These are phyloP conservation scores for Alternaria panax DNA, from an alignment of 2,329 filamentous ascomycete genomes.

Conservation along the genomic window DNA sequence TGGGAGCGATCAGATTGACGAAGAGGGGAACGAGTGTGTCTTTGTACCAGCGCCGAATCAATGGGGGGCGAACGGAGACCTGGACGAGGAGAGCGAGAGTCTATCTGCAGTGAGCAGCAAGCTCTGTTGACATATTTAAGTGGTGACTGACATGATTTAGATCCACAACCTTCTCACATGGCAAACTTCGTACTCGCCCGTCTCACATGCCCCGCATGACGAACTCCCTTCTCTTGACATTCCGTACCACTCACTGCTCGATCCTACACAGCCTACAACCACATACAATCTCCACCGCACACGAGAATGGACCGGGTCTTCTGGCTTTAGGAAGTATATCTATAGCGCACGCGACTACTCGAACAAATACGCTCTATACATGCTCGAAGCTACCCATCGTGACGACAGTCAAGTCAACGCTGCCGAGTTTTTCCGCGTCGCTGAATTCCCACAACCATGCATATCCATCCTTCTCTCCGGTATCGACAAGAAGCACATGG, in stretches of 20 bases:
- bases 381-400: constrained; percentile 44
- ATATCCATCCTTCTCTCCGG: constrained; percentile 46
- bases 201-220: constrained; percentile 42
- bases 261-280: constrained; percentile 40
- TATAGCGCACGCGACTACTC: constrained; percentile 48
- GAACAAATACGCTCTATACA: constrained; percentile 47
- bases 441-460: constrained; percentile 44
- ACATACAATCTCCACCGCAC: constrained; percentile 50
- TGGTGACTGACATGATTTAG: constrained; percentile 24
- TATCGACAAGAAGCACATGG: constrained; percentile 43
- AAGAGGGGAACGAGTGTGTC: constrained; percentile 47
- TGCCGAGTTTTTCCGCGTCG: constrained; percentile 47
- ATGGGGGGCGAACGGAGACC: constrained; percentile 48
- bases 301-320: constrained; percentile 46
- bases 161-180: constrained; percentile 49
- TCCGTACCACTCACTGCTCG: constrained; percentile 46
- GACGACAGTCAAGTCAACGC: constrained; percentile 44
- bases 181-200: constrained; percentile 45
- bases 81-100: constrained; percentile 49
- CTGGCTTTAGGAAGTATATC: constrained; percentile 45
- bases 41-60: constrained; percentile 50
- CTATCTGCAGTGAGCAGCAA: constrained; percentile 41
- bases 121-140: background rate
- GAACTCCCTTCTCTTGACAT: constrained; percentile 45
- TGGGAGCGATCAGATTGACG: constrained; percentile 46